Conservation (phyloP, 305 asterid species). For the Solanum hybrid region DNA sequence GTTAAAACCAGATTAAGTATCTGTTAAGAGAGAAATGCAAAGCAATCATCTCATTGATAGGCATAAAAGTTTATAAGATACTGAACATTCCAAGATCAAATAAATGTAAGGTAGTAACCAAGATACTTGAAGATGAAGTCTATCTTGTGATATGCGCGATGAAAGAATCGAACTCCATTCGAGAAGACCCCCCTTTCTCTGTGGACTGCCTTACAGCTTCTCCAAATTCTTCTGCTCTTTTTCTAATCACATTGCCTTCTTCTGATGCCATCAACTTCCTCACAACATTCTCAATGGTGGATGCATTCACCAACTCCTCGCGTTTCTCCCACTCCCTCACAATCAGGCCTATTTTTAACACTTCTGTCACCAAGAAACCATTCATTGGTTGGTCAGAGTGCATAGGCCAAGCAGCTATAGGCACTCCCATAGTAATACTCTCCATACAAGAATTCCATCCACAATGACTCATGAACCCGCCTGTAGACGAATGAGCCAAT, state of each 20-base stretch:
- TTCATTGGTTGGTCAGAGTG: neutral
- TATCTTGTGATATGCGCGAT: conserved; percentile 24
- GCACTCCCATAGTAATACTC: neutral
- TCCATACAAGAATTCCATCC: no score
- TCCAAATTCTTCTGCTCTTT: conserved; percentile 33
- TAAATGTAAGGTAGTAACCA: neutral
- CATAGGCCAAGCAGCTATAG: neutral
- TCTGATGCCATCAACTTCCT: conserved; percentile 31
- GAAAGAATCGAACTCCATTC: conserved; percentile 20
- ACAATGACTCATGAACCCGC: no score
- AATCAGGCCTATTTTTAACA: neutral
- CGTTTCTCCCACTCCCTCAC: neutral
- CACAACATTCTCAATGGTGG: conserved; percentile 24
- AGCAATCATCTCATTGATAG: neutral
- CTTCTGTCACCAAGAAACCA: neutral
- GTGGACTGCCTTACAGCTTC: conserved; percentile 22
- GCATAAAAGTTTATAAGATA: neutral
- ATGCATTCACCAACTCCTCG: neutral
- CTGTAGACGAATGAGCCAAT: neutral
- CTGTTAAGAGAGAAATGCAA: neutral
- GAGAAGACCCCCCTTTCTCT: conserved; percentile 14
- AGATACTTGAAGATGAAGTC: neutral
- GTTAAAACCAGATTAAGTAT: neutral
- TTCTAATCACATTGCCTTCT: conserved; percentile 33
- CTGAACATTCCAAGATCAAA: no score